Conservation (phyloP, 176 grass and related monocot species). For the Eleusine indica region DNA sequence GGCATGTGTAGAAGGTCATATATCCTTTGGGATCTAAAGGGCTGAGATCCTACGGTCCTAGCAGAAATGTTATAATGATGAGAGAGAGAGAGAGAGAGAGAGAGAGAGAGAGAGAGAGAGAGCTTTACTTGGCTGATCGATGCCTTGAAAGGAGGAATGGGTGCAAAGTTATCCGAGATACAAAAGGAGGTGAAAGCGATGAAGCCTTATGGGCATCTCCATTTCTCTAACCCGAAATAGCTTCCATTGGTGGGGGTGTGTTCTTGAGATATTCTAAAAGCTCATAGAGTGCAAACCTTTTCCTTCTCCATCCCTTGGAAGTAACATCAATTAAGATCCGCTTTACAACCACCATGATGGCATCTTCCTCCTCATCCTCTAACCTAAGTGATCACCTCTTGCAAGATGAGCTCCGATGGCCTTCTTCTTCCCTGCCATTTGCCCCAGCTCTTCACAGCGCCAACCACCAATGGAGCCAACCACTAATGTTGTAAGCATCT, state of each 20-base stretch:
- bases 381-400: constrained; percentile 42
- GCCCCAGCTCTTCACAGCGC: constrained; percentile 31
- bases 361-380: constrained; percentile 57
- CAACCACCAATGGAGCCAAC: constrained; percentile 27
- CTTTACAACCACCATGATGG: constrained; percentile 60
- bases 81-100: constrained; percentile 32
- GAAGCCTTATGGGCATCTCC: constrained; percentile 52
- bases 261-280: constrained; percentile 59
- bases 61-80: constrained; percentile 44
- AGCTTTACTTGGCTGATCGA: constrained; percentile 33
- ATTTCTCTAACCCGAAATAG: constrained; percentile 47
- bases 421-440: constrained; percentile 32
- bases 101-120: constrained; percentile 25
- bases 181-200: constrained; percentile 35
- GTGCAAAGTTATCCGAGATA: constrained; percentile 51
- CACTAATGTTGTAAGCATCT: constrained; percentile 46
- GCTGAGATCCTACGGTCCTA: constrained; percentile 44
- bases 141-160: constrained; percentile 38
- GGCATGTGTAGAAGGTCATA: constrained; percentile 28
- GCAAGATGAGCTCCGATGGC: constrained; percentile 55
- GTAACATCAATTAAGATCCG: constrained; percentile 50
- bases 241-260: constrained; percentile 42
- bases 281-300: constrained; percentile 29
- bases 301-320: constrained; percentile 40
- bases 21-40: constrained; percentile 42